These are phyloP conservation scores for Bisporella sp. DNA, from an alignment of 2,329 filamentous ascomycete genomes.

Conservation along the genomic window DNA sequence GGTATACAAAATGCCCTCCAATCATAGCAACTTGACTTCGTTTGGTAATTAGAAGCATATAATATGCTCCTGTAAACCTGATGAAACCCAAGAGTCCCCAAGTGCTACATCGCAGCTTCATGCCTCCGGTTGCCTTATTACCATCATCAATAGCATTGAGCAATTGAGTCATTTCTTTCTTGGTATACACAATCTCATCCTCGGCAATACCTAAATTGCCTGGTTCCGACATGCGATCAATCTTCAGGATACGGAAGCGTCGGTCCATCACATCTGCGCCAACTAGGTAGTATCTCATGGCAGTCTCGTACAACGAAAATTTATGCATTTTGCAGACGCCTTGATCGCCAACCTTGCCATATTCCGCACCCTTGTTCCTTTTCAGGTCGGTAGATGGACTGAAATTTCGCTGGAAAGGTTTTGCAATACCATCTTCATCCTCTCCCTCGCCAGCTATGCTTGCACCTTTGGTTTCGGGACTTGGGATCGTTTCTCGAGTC, in stretches of 20 bases:
- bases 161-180: slow-evolving; percentile 88
- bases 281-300: slow-evolving; percentile 87
- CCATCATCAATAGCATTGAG: slow-evolving; percentile 92
- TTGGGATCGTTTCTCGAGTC: slow-evolving; percentile 14
- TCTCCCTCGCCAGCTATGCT: slow-evolving; percentile 32
- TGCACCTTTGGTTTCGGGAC: slow-evolving; percentile 11
- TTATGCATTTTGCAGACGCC: slow-evolving; percentile 72
- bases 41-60: slow-evolving; percentile 96
- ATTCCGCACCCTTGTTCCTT: slow-evolving; percentile 23
- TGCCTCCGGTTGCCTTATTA: slow-evolving; percentile 81
- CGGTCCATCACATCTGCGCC: slow-evolving; percentile 86
- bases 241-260: slow-evolving; percentile 86
- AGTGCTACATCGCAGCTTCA: slow-evolving; percentile 81
- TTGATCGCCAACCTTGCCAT: slow-evolving; percentile 32
- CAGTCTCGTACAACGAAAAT: slow-evolving; percentile 95
- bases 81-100: slow-evolving; percentile 97
- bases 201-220: slow-evolving; percentile 80
- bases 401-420: slow-evolving; percentile 48
- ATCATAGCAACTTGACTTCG: slow-evolving; percentile 94
- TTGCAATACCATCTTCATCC: slow-evolving; percentile 50
- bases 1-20: slow-evolving; percentile 92
- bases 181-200: slow-evolving; percentile 90
- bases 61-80: slow-evolving; percentile 89
- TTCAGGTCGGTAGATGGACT: slow-evolving; percentile 33
- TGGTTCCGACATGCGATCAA: slow-evolving; percentile 78